Evolutionary conservation across 106 monocot species (phyloP), one percentile per base, ranked within the genome.

Genomic region (Acorus gramineus): DNA sequence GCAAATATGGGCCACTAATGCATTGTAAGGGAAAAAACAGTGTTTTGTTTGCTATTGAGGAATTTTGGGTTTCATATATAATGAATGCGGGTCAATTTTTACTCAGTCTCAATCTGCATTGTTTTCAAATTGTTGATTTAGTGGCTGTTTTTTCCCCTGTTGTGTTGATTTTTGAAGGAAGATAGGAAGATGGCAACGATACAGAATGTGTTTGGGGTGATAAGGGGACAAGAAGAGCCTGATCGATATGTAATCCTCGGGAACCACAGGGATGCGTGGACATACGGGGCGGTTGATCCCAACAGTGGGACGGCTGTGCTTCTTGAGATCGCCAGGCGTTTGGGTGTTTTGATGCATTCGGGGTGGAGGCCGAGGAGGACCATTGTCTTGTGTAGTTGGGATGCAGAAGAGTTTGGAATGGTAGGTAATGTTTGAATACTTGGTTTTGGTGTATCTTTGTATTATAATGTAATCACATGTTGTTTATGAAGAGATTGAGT

Each of bases 181-280:
- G 90, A 87, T 42, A 91, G 80, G 62, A 82, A 77, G 60, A 13
- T 85, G 50, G 82, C 73, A 2, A 74, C 9, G 8, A 91, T 96
- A 14, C 70, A 68, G 54, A 77, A 96, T 69, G 66, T 96, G 12
- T 83, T 96, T 51, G 79, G 78, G 7, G 46, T 87, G 3, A 96
- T 96, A 50, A 68, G 63, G 62, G 96, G 96, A 48, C 11, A 50
- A 14, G 78, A 79, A 69, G 96, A 96, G 79, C 96, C 91, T 49
- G 96, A 96, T 59, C 77, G 87, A 2, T 80, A 82, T 50, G 74
- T 96, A 43, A 78, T 96, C 53, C 84, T 96, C 47, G 96, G 96
- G 13, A 96, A 96, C 74, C 96, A 96, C 66, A 69, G 96, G 66
- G 96, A 96, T 80, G 91, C 96, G n/a, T 96, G 96, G 96, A 91